These are phyloP conservation scores for Phylloporus rhodoxanthus DNA, from an alignment of 768 basidiomycete species.

Conservation along the genomic window DNA sequence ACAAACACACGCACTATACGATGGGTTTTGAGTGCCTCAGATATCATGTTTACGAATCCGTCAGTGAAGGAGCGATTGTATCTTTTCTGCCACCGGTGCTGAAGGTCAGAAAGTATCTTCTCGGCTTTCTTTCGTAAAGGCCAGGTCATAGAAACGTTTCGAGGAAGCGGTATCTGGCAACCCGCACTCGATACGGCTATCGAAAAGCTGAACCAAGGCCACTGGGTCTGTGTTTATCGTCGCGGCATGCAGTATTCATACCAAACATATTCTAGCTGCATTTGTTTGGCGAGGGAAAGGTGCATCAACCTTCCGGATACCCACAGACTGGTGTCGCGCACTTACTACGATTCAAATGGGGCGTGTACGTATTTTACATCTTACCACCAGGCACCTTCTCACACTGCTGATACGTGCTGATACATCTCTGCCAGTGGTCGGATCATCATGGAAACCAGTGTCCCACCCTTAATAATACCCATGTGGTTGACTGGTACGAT, in stretches of 20 bases:
- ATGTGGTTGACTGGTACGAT: slow-evolving; percentile 85
- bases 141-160: slow-evolving; percentile 87
- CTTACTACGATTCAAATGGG: slow-evolving; percentile 89
- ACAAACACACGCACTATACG: slow-evolving; percentile 56
- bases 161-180: slow-evolving; percentile 88
- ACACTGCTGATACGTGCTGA: not conserved
- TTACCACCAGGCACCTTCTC: not conserved
- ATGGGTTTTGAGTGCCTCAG: slow-evolving; percentile 90
- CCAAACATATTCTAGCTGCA: slow-evolving; percentile 59
- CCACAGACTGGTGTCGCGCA: slow-evolving; percentile 37
- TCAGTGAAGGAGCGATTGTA: slow-evolving; percentile 35
- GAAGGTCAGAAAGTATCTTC: slow-evolving; percentile 56
- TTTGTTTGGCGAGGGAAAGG: slow-evolving; percentile 84
- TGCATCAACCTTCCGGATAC: slow-evolving; percentile 67
- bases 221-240: slow-evolving; percentile 60
- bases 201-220: slow-evolving; percentile 69
- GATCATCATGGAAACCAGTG: slow-evolving; percentile 64
- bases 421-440: slow-evolving; percentile 53
- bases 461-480: slow-evolving; percentile 78
- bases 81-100: slow-evolving; percentile 2
- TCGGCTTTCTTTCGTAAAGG: slow-evolving; percentile 83
- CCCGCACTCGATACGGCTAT: slow-evolving; percentile 81
- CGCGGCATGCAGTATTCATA: not conserved
- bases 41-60: slow-evolving; percentile 94
- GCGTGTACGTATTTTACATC: slow-evolving; percentile 58